A percentile compares a stretch with the other conserved stretches of the same genome.
phyloP scores from a whole-genome alignment of 345 rosid species.

The Tarenaya hassleriana region DNA sequence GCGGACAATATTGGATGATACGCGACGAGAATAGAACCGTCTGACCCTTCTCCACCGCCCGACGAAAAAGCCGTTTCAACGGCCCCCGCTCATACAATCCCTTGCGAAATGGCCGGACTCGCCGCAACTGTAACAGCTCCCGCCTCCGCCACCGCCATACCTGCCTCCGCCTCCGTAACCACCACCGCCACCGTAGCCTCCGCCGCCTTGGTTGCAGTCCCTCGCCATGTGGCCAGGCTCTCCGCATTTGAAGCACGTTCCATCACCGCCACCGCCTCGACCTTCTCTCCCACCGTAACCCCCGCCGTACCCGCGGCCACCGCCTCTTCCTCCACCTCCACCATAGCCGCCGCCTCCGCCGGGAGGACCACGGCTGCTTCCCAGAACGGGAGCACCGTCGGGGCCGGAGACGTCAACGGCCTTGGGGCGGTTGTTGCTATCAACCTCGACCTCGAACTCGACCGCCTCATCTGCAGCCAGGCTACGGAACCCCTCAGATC shows the following conservation, averaged over 20 bases:
- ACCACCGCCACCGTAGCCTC: constrained; percentile 34
- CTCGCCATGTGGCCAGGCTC: constrained; percentile 31
- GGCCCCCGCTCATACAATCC: constrained; percentile 56
- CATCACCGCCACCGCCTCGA: too few species aligned
- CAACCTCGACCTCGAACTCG: constrained; percentile 43
- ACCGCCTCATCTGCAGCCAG: constrained; percentile 58
- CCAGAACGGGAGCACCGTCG: too few species aligned
- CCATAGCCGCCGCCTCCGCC: constrained; percentile 29
- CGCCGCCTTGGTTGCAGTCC: constrained; percentile 38
- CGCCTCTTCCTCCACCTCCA: constrained; percentile 27
- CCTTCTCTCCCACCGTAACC: too few species aligned
- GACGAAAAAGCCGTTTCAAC: constrained; percentile 26
- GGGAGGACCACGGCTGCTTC: constrained; percentile 20
- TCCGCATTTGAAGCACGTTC: constrained; percentile 30
- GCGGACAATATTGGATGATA: too few species aligned
- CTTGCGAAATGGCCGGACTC: constrained; percentile 74
- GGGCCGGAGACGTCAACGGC: constrained; percentile 77
- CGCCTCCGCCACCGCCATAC: too few species aligned
- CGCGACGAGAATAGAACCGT: too few species aligned
- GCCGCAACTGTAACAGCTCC: constrained; percentile 77
- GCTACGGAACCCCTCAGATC: constrained; percentile 69
- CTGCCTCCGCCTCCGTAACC: constrained; percentile 27
- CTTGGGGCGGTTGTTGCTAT: constrained; percentile 52
- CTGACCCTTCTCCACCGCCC: too few species aligned
- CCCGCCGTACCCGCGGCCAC: constrained; percentile 14